Base-by-base conservation (phyloP, 2,329 filamentous ascomycete genomes). In the Talaromyces funiculosus region DNA sequence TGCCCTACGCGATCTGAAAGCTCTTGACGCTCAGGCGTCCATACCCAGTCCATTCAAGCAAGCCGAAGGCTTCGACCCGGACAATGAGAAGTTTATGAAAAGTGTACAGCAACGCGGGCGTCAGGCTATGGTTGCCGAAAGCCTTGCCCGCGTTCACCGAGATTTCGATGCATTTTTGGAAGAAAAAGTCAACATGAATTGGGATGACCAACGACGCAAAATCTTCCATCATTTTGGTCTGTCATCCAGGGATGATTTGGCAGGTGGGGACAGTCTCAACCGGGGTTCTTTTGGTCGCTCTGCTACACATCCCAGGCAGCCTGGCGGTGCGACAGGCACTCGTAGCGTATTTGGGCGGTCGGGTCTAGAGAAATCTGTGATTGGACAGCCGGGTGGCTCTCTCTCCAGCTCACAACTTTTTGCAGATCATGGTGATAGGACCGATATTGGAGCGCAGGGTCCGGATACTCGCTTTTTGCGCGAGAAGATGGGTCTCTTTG, bases 191-290 rank as follows among this genome's bases (percentile, higher is more conserved):
- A 90, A 92, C 31, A 88, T 96, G 80, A 92, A 97, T 73, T 97
- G 94, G 92, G 92, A 97, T 67, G 88, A 89, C 16, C 93, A 97
- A 77, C 88, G 93, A 64, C 90, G 90, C 74, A 87, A 87, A 66
- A 96, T 99, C 65, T 97, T 97, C 75, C 87, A 96, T 69, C 94
- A 99, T 75, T 97, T 99, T 73, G 94, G 94, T 14, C 88, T 99
- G 16, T 81, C 79, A 7, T 73, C 76, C 71, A 88, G 86, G 56
- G 72, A 75, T 57, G 69, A 69, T 24, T 63, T 67, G 14, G 51
- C 56, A 16, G 65, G 64, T 61, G 72, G 86, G 47, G 64, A 69
- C 61, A 67, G 74, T 33, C 73, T 72, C 59, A 71, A 71, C 18
- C 71, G 61, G 64, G 71, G 71, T 63, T 73, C 80, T 3, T 87